Conservation (phyloP, 2,329 filamentous ascomycete genomes). For the Apiospora kogelbergensis region DNA sequence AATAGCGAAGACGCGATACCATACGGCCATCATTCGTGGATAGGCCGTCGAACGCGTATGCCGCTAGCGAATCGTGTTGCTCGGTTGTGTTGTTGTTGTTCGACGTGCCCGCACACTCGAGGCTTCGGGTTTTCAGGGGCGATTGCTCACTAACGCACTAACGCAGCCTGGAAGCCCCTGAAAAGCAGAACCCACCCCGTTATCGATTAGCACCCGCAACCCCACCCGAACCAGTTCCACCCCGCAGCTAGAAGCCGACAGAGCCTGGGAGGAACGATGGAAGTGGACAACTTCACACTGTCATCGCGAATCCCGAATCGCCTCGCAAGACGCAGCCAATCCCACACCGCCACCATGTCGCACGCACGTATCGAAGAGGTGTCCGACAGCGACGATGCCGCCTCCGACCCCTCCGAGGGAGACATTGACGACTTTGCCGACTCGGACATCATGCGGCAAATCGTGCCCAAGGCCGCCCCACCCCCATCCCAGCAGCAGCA, state of each 20-base stretch:
- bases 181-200: not conserved
- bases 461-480: conserved; percentile 33
- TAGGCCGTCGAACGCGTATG: not conserved
- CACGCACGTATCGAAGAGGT: conserved; percentile 92
- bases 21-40: not conserved
- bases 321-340: no score
- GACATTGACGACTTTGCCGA: conserved; percentile 69
- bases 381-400: conserved; percentile 61
- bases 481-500: conserved; percentile 21
- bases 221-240: not conserved
- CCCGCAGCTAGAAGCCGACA: not conserved
- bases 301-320: no score
- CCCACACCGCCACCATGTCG: conserved; percentile 69
- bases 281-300: not conserved
- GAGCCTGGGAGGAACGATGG: not conserved
- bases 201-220: not conserved
- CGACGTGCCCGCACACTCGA: not conserved
- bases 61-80: not conserved
- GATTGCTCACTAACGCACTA: not conserved
- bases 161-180: no score
- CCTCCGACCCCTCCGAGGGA: conserved; percentile 83
- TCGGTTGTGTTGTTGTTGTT: not conserved
- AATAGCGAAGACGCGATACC: not conserved
- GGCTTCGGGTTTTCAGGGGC: not conserved
- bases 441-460: conserved; percentile 54